These are phyloP conservation scores for Blastobotrys serpentis DNA, from an alignment of 1,139 yeast genomes.

Conservation along the genomic window DNA sequence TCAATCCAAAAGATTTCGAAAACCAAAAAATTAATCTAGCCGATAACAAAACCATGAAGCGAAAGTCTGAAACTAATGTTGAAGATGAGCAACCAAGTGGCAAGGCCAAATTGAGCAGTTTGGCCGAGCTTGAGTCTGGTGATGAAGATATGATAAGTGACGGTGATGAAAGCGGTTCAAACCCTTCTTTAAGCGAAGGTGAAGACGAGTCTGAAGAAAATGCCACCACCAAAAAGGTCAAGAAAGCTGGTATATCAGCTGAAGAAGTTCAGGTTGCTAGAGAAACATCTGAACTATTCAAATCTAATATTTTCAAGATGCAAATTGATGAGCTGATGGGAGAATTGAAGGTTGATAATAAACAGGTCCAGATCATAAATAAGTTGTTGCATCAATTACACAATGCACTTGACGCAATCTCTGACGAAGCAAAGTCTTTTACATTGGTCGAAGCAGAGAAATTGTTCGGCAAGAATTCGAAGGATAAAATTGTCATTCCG, in stretches of 20 bases:
- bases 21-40: slow-evolving; percentile 3
- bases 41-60: slow-evolving; percentile 17
- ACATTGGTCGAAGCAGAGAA: slow-evolving; percentile 51
- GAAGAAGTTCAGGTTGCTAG: slow-evolving; percentile 89
- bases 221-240: slow-evolving; percentile 16
- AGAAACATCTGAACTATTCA: slow-evolving; percentile 90
- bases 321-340: slow-evolving; percentile 88
- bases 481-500: slow-evolving; percentile 63
- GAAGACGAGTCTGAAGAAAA: slow-evolving; percentile 21
- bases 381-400: slow-evolving; percentile 75
- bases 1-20: too few relatives aligned
- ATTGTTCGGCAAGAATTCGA: slow-evolving; percentile 48
- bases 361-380: slow-evolving; percentile 65
- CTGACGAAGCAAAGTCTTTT: slow-evolving; percentile 53
- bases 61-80: slow-evolving; percentile 21
- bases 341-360: slow-evolving; percentile 73
- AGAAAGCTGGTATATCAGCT: slow-evolving; percentile 48
- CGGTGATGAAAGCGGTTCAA: slow-evolving; percentile 12
- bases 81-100: slow-evolving; percentile 8
- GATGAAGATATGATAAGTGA: slow-evolving; percentile 13
- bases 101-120: slow-evolving; percentile 17
- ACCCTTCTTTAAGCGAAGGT: slow-evolving; percentile 16
- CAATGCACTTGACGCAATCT: slow-evolving; percentile 62
- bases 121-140: slow-evolving; percentile 20
- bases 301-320: slow-evolving; percentile 88